Evolutionary conservation across 2,329 filamentous ascomycete species (phyloP).

Genomic region (Penicillium sp.): DNA sequence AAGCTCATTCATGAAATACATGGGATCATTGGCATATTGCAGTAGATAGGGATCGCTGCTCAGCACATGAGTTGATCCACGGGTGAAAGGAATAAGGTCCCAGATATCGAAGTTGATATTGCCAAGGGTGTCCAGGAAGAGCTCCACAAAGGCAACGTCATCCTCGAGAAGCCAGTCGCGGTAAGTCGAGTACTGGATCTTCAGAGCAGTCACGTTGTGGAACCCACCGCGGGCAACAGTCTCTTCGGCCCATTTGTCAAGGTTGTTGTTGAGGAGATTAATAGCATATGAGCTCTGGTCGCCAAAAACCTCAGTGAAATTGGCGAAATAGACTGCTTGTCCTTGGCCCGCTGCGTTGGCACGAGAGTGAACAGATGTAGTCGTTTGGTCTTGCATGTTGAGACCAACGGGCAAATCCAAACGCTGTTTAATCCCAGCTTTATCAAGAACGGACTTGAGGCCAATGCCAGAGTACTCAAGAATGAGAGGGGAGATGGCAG

Average conservation of each 20-base stretch:
- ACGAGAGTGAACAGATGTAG: conserved; percentile 19
- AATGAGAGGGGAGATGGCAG: conserved; percentile 28
- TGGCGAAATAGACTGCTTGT: conserved; percentile 31
- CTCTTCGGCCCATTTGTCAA: conserved; percentile 30
- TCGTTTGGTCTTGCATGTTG: conserved; percentile 35
- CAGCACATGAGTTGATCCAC: conserved; percentile 27
- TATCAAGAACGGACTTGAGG: conserved; percentile 17
- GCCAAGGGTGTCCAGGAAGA: conserved; percentile 30
- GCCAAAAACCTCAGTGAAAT: conserved; percentile 29
- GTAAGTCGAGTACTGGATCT: conserved; percentile 30
- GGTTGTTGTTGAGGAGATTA: conserved; percentile 26
- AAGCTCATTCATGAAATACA: conserved; percentile 30
- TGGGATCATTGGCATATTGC: conserved; percentile 25
- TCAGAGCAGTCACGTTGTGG: conserved; percentile 27
- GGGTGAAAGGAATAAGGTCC: conserved; percentile 33
- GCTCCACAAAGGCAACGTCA: conserved; percentile 29
- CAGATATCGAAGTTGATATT: conserved; percentile 30
- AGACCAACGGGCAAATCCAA: conserved; percentile 32
- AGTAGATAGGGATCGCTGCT: conserved; percentile 29
- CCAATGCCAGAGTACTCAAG: conserved; percentile 34
- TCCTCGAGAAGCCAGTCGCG: conserved; percentile 29
- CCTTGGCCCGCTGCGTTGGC: conserved; percentile 25
- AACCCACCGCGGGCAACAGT: conserved; percentile 29
- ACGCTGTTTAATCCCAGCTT: conserved; percentile 18
- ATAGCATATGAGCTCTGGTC: conserved; percentile 17